phyloP scores from a whole-genome alignment of 2,329 filamentous ascomycete species.

The Trichoderma brevicompactum region DNA sequence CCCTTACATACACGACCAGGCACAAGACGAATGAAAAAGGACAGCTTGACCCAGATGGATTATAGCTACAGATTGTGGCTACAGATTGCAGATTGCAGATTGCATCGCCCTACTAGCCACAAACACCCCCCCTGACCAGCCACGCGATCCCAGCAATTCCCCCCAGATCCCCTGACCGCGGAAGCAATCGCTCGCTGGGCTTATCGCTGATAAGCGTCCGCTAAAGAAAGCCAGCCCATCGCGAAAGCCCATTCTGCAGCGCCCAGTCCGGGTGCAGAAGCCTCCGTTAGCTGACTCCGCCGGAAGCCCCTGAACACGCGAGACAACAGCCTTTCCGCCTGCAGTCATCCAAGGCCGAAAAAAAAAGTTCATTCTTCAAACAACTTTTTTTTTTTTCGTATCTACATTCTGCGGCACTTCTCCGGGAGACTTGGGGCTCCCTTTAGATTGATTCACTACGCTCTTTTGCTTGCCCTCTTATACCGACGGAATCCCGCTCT shows the following conservation, averaged over 20 bases:
- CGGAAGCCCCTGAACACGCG: constrained; percentile 15
- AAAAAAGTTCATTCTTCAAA: background rate
- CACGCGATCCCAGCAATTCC: background rate
- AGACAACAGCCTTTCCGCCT: background rate
- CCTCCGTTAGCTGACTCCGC: background rate
- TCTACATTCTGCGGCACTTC: background rate
- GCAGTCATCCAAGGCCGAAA: background rate
- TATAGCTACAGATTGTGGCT: no score
- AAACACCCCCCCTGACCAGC: background rate
- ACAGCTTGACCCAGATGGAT: no score
- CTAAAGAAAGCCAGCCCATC: background rate
- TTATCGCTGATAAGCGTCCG: constrained; percentile 19
- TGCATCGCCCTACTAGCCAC: background rate
- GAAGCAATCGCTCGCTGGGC: background rate
- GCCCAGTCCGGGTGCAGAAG: no score
- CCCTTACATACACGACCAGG: background rate
- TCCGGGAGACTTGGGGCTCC: constrained; percentile 4
- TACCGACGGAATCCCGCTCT: background rate
- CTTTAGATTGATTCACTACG: constrained; percentile 9
- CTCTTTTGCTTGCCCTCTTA: background rate
- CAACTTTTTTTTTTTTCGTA: background rate
- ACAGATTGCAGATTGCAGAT: constrained; percentile 9
- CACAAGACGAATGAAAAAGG: no score
- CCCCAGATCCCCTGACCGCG: constrained; percentile 14
- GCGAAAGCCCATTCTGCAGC: background rate